These are phyloP conservation scores for Nepenthes alata DNA, from an alignment of 179 eudicot genomes.

Conservation along the genomic window DNA sequence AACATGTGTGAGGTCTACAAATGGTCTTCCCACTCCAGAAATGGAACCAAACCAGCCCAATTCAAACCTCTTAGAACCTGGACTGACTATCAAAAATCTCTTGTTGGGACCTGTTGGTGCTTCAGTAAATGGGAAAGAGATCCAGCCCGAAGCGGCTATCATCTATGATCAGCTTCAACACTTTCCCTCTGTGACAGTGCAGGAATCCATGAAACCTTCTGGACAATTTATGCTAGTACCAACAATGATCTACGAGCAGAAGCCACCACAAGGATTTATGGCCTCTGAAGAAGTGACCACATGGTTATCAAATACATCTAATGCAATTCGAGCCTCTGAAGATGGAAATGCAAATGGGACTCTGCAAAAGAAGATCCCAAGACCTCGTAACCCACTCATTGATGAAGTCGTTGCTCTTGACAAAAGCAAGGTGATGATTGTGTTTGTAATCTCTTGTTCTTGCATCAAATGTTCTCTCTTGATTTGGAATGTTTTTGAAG, in stretches of 20 bases:
- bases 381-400: slow-evolving; percentile 88
- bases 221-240: slow-evolving; percentile 14
- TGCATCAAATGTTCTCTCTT: background rate
- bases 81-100: slow-evolving; percentile 11
- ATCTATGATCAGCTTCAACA: slow-evolving; percentile 16
- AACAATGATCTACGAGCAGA: slow-evolving; percentile 17
- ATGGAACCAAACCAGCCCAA: slow-evolving; percentile 8
- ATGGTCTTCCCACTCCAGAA: slow-evolving; percentile 11
- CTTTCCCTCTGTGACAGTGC: slow-evolving; percentile 13
- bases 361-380: slow-evolving; percentile 45
- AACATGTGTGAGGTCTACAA: slow-evolving; percentile 7
- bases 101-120: slow-evolving; percentile 11
- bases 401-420: slow-evolving; percentile 81
- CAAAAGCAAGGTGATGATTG: slow-evolving; percentile 68
- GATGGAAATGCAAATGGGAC: slow-evolving; percentile 37
- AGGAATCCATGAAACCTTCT: slow-evolving; percentile 11
- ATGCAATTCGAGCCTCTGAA: slow-evolving; percentile 17
- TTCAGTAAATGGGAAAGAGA: slow-evolving; percentile 7
- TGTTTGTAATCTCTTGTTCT: background rate
- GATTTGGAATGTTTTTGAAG: background rate
- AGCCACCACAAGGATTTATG: slow-evolving; percentile 18
- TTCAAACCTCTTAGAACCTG: slow-evolving; percentile 11
- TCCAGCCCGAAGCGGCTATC: slow-evolving; percentile 13
- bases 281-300: slow-evolving; percentile 25
- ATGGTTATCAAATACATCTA: slow-evolving; percentile 23